Conservation (phyloP, 1,284 basidiomycete species). For the Erythrobasidium hasegawianum region DNA sequence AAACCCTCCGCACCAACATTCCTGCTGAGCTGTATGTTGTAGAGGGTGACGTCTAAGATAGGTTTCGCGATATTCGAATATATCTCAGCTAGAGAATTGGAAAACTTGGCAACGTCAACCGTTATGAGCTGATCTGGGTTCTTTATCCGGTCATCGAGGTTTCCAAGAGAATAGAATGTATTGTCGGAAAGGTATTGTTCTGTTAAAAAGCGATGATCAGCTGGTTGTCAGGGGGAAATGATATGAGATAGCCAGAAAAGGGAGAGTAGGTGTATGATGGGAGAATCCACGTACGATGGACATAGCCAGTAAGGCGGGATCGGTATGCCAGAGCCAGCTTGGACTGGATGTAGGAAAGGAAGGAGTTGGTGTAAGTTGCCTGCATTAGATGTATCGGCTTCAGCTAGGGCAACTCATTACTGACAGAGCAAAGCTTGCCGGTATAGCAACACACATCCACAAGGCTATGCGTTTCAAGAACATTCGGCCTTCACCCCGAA, state of each 20-base stretch:
- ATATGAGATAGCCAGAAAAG: no score
- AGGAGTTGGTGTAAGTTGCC: slow-evolving; percentile 91
- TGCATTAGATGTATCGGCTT: no score
- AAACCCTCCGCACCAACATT: slow-evolving; percentile 94
- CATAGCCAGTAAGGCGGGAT: slow-evolving; percentile 76
- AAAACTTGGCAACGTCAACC: slow-evolving; percentile 91
- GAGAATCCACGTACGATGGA: no score
- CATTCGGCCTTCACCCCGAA: slow-evolving; percentile 71
- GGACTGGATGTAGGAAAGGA: slow-evolving; percentile 89
- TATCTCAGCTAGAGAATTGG: slow-evolving; percentile 83
- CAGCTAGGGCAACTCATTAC: slow-evolving; percentile 42
- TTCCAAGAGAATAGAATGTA: slow-evolving; percentile 85
- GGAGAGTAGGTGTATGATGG: no score
- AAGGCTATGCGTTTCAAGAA: slow-evolving; percentile 81
- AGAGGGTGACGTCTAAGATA: slow-evolving; percentile 76
- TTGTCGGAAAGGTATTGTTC: slow-evolving; percentile 75
- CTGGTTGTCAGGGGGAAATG: no score
- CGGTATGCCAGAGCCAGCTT: slow-evolving; percentile 90
- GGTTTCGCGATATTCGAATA: slow-evolving; percentile 89
- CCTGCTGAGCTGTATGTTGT: slow-evolving; percentile 90
- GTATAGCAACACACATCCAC: slow-evolving; percentile 91
- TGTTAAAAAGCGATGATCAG: no score
- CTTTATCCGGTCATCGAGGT: slow-evolving; percentile 71
- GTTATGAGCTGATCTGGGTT: slow-evolving; percentile 98
- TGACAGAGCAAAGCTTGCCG: slow-evolving; percentile 49